A percentile compares a stretch with the other conserved stretches of the same genome.
phyloP scores from a whole-genome alignment of 2,329 filamentous ascomycete genomes.

The Basipetospora sp. region DNA sequence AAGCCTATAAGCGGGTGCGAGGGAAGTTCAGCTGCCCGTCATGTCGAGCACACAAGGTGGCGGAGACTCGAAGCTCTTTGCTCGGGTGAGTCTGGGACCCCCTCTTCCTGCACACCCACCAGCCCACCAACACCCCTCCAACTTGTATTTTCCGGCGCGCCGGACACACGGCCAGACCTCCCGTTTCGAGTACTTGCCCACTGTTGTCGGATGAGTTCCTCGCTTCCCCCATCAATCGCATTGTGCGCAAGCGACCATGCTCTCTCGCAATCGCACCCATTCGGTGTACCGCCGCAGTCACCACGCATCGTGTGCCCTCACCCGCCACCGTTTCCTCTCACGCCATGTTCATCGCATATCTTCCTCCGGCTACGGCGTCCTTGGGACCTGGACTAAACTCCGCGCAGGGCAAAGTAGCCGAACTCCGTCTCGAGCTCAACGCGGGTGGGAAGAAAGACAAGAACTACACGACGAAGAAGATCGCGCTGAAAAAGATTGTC shows the following conservation, averaged over 20 bases:
- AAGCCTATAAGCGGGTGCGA: too few relatives aligned
- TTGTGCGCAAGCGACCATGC: too few relatives aligned
- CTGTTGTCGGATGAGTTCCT: too few relatives aligned
- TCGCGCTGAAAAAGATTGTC: conserved; percentile 96
- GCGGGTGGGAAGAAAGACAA: conserved; percentile 96
- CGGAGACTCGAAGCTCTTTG: conserved; percentile 98
- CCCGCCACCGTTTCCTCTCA: too few relatives aligned
- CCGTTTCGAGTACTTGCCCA: too few relatives aligned
- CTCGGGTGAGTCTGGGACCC: conserved; percentile 53
- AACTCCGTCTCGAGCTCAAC: conserved; percentile 86
- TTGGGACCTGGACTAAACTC: conserved; percentile 39
- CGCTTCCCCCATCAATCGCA: too few relatives aligned
- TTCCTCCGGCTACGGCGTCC: conserved; percentile 27
- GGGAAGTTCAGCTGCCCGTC: conserved; percentile 7
- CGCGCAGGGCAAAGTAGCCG: conserved; percentile 91
- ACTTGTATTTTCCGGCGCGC: too few relatives aligned
- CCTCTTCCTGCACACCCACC: conserved; percentile 3
- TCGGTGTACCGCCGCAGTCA: too few relatives aligned
- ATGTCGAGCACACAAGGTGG: conserved; percentile 46
- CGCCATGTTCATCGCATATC: conserved; percentile 42
- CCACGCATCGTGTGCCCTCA: too few relatives aligned
- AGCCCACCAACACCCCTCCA: too few relatives aligned
- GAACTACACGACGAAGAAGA: conserved; percentile 88
- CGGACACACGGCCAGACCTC: too few relatives aligned
- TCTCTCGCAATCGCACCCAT: too few relatives aligned